Conservation (phyloP, 345 rosid genomes). For the Aethionema arabicum region DNA sequence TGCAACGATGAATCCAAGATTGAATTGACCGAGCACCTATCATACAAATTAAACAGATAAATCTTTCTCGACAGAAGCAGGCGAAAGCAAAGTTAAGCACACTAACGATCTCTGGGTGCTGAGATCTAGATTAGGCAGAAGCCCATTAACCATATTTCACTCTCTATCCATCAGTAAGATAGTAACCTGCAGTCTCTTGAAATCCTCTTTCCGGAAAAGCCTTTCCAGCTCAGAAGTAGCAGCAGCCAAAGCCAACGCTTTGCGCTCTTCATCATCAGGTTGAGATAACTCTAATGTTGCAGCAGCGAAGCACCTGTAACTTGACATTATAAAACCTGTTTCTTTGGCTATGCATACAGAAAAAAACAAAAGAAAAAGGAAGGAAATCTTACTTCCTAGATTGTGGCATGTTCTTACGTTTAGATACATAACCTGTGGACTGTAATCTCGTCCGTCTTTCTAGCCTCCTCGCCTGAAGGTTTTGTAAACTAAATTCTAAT, state of each 20-base stretch:
- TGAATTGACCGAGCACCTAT: conserved; percentile 95
- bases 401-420: conserved; percentile 47
- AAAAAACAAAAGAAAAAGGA: conserved; percentile 10
- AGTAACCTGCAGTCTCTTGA: conserved; percentile 82
- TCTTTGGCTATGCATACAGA: conserved; percentile 16
- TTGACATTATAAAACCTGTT: conserved; percentile 20
- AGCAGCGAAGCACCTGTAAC: conserved; percentile 69
- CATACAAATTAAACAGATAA: conserved; percentile 9
- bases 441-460: conserved; percentile 57
- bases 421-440: conserved; percentile 39
- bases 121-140: background rate
- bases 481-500: conserved; percentile 69
- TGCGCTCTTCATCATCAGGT: conserved; percentile 77
- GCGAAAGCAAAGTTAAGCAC: conserved; percentile 6
- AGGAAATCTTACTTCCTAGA: conserved; percentile 32
- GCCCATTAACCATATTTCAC: background rate
- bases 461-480: conserved; percentile 59
- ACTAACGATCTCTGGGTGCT: background rate
- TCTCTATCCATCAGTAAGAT: conserved; percentile 1
- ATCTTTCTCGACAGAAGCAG: conserved; percentile 9
- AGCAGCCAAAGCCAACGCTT: conserved; percentile 76
- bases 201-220: conserved; percentile 85
- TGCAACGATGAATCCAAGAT: conserved; percentile 95
- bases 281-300: conserved; percentile 87
- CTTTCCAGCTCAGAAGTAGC: conserved; percentile 88